Percentiles rank a stretch among this genome's conserved stretches.
Evolutionary conservation across 306 rosid genomes (phyloP).

Genomic region (Lagenaria siceraria): DNA sequence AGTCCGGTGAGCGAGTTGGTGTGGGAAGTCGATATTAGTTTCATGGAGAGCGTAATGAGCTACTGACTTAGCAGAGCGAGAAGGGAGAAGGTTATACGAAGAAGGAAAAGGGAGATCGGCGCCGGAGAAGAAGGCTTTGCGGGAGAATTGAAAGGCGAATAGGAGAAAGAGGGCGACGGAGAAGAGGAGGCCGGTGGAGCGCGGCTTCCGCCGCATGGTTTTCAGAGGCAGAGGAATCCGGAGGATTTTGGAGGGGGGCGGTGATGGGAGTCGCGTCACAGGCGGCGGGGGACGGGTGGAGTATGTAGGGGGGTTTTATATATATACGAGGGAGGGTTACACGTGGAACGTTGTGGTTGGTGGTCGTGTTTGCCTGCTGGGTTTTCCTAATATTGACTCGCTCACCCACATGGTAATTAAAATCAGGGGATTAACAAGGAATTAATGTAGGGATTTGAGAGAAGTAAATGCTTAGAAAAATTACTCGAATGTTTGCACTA

Average conservation of each 20-base stretch:
- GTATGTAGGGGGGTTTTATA: neutral
- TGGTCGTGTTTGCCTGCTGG: neutral
- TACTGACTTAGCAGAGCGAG: neutral
- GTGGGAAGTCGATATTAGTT: neutral
- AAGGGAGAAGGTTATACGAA: neutral
- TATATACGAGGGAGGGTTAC: neutral
- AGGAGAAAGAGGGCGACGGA: slow-evolving; percentile 13
- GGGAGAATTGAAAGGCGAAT: slow-evolving; percentile 26
- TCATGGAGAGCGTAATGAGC: neutral
- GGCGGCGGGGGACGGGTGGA: neutral
- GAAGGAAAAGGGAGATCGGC: neutral
- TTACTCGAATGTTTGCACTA: neutral
- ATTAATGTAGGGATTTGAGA: neutral
- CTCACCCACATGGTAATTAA: neutral
- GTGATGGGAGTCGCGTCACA: neutral
- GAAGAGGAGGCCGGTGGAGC: slow-evolving; percentile 17
- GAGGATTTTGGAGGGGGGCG: neutral
- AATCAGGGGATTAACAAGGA: neutral
- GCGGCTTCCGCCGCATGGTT: slow-evolving; percentile 34
- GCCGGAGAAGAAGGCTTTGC: slow-evolving; percentile 12
- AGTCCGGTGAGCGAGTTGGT: slow-evolving; percentile 1
- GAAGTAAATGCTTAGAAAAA: neutral
- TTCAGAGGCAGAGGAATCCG: neutral
- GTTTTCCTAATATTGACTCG: neutral
- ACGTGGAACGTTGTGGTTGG: neutral